These are phyloP conservation scores for Ogataea methylovora DNA, from an alignment of 805 yeast genomes.

Conservation along the genomic window DNA sequence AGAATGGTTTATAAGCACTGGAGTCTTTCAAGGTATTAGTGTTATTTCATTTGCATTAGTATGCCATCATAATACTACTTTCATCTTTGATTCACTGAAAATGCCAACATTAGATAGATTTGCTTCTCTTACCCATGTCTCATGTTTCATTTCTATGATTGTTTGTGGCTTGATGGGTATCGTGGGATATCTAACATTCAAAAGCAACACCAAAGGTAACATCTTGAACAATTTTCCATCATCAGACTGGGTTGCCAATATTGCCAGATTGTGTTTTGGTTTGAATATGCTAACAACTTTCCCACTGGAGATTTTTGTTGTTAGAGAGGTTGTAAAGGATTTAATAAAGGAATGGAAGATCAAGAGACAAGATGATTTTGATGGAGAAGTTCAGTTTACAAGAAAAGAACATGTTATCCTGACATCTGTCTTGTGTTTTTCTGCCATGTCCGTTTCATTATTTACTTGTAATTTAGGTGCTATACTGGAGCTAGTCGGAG, in stretches of 20 bases:
- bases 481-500: conserved; percentile 82
- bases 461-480: conserved; percentile 86
- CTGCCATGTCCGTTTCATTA: conserved; percentile 70
- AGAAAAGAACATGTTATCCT: conserved; percentile 48
- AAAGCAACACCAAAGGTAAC: conserved; percentile 76
- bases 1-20: conserved; percentile 48
- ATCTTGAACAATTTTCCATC: conserved; percentile 79
- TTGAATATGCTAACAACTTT: conserved; percentile 88
- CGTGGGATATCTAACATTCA: conserved; percentile 70
- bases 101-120: conserved; percentile 73
- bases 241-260: conserved; percentile 65
- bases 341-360: conserved; percentile 26
- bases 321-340: conserved; percentile 79
- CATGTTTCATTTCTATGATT: conserved; percentile 73
- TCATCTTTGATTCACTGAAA: conserved; percentile 77
- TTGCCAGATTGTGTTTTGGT: conserved; percentile 89
- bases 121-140: conserved; percentile 70
- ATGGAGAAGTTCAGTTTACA: conserved; percentile 19
- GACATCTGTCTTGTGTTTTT: conserved; percentile 57
- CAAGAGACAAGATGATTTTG: neutral
- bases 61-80: conserved; percentile 90
- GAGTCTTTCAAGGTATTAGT: conserved; percentile 83
- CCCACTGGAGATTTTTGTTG: conserved; percentile 86
- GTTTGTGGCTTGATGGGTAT: conserved; percentile 75
- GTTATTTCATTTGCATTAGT: conserved; percentile 93